Evolutionary conservation across 148 eudicot species (phyloP).

Genomic region (Chenopodium suecicum): DNA sequence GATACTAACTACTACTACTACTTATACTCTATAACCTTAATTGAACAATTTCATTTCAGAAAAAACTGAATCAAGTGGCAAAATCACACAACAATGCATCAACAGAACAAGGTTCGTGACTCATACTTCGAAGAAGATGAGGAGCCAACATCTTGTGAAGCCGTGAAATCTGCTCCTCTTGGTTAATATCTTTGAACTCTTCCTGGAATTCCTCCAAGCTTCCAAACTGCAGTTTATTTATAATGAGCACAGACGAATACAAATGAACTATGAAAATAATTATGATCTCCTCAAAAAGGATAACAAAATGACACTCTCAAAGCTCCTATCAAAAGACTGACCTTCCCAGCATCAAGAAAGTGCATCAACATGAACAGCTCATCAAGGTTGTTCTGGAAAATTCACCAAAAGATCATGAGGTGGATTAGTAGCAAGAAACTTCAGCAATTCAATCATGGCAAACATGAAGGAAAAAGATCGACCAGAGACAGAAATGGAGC

Average conservation of each 20-base stretch:
- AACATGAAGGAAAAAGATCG: not conserved
- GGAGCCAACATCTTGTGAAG: constrained; percentile 98
- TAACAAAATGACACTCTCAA: constrained; percentile 7
- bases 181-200: constrained; percentile 96
- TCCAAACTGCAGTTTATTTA: constrained; percentile 59
- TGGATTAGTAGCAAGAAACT: not conserved
- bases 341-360: constrained; percentile 99
- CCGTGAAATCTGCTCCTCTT: constrained; percentile 95
- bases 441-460: not conserved
- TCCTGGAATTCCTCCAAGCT: constrained; percentile 97
- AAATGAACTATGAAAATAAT: not conserved
- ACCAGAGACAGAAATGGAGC: not conserved
- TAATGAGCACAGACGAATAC: not conserved
- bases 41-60: no score
- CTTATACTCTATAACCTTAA: no score
- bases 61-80: not conserved
- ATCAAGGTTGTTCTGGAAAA: constrained; percentile 92
- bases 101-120: constrained; percentile 15
- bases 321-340: constrained; percentile 34
- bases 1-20: not conserved
- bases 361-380: constrained; percentile 99
- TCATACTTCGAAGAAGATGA: constrained; percentile 91
- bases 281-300: constrained; percentile 8
- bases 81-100: not conserved
- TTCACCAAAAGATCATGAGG: constrained; percentile 13